Evolutionary conservation across 805 yeast species (phyloP).

Genomic region (Kockiozyma suomiensis): DNA sequence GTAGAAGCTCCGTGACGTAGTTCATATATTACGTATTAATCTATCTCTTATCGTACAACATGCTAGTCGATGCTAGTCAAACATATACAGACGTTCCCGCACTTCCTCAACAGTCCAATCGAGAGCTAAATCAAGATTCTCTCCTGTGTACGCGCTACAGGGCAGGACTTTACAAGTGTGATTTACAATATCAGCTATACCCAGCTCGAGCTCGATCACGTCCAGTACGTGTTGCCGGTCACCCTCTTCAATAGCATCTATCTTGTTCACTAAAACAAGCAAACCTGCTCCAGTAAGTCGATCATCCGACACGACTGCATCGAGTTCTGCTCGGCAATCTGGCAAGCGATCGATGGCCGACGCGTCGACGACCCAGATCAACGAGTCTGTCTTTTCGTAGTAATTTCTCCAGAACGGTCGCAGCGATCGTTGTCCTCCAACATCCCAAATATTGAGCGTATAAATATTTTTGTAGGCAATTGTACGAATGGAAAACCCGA

Average conservation of each 20-base stretch:
- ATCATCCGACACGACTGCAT: slow-evolving; percentile 64
- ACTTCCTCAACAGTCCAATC: slow-evolving; percentile 51
- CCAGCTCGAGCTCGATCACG: slow-evolving; percentile 35
- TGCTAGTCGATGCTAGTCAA: slow-evolving; percentile 23
- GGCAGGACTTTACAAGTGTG: slow-evolving; percentile 50
- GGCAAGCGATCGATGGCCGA: slow-evolving; percentile 58
- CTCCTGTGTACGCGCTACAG: slow-evolving; percentile 55
- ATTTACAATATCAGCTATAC: slow-evolving; percentile 42
- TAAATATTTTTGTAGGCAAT: slow-evolving; percentile 45
- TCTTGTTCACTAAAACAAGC: slow-evolving; percentile 72
- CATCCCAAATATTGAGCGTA: slow-evolving; percentile 59
- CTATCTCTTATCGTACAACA: too few species aligned
- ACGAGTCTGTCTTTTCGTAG: slow-evolving; percentile 75
- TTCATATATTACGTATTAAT: too few species aligned
- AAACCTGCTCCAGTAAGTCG: slow-evolving; percentile 68
- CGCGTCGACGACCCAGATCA: slow-evolving; percentile 86
- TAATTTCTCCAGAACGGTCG: slow-evolving; percentile 93
- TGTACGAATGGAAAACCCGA: slow-evolving; percentile 84
- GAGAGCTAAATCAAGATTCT: slow-evolving; percentile 46
- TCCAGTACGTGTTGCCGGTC: background rate
- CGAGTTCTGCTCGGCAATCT: slow-evolving; percentile 69
- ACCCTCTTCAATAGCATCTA: slow-evolving; percentile 53
- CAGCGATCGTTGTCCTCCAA: slow-evolving; percentile 85
- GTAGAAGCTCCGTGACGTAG: too few species aligned
- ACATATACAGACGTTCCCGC: slow-evolving; percentile 43